Conservation (phyloP, 163 green algal species). For the Chloroidium sp. region DNA sequence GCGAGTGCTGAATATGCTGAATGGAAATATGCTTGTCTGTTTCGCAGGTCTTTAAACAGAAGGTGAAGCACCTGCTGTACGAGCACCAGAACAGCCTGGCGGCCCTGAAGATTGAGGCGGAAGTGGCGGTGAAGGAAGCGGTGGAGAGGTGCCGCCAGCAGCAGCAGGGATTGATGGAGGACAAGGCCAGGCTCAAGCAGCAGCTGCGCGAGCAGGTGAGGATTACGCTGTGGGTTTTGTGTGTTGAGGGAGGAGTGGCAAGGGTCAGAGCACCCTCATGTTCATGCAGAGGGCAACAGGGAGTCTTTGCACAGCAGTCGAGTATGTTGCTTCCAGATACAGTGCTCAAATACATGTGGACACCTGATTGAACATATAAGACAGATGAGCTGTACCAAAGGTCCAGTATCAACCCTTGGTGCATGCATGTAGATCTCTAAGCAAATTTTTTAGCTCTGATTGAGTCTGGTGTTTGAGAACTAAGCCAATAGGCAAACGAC, state of each 20-base stretch:
- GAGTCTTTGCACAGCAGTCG: too few relatives aligned
- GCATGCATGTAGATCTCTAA: too few relatives aligned
- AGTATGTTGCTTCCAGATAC: too few relatives aligned
- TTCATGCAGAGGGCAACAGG: too few relatives aligned
- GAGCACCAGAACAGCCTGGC: slow-evolving; percentile 85
- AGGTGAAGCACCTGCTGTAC: slow-evolving; percentile 59
- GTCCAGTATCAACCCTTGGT: too few relatives aligned
- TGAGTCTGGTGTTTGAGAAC: too few relatives aligned
- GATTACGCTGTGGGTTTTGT: neutral
- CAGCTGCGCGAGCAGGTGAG: slow-evolving; percentile 28
- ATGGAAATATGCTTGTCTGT: neutral
- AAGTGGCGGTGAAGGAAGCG: slow-evolving; percentile 34
- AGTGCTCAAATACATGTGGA: too few relatives aligned
- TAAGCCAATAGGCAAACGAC: too few relatives aligned
- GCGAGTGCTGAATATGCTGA: neutral
- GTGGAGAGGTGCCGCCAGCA: neutral
- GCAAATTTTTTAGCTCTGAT: too few relatives aligned
- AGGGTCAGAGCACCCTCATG: too few relatives aligned
- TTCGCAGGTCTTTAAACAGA: slow-evolving; percentile 12
- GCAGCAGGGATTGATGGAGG: neutral
- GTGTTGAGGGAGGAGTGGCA: neutral
- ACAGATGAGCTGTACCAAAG: too few relatives aligned
- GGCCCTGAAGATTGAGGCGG: slow-evolving; percentile 72
- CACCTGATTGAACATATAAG: too few relatives aligned
- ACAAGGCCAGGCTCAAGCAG: slow-evolving; percentile 40